A percentile compares a stretch with the other conserved stretches of the same genome.
Evolutionary conservation across 2,329 filamentous ascomycete genomes (phyloP).

Genomic region (Penicillium sp.): DNA sequence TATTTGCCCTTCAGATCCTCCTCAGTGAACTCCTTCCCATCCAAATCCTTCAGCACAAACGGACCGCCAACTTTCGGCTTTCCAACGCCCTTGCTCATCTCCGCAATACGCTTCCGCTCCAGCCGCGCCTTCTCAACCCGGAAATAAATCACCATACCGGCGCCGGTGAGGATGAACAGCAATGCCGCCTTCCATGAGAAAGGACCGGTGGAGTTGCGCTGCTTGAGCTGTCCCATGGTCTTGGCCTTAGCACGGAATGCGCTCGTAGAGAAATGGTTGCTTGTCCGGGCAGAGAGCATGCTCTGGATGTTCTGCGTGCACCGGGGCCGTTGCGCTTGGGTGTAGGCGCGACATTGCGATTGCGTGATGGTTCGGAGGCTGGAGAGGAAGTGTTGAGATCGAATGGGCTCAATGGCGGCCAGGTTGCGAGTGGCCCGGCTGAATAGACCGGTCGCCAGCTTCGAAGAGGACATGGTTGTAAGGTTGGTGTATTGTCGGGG

Average conservation of each 20-base stretch:
- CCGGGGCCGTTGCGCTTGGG: slow-evolving; percentile 22
- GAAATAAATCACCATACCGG: slow-evolving; percentile 82
- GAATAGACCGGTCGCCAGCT: slow-evolving; percentile 20
- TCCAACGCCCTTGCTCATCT: slow-evolving; percentile 89
- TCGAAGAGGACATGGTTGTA: slow-evolving; percentile 21
- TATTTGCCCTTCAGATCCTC: slow-evolving; percentile 85
- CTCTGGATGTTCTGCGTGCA: slow-evolving; percentile 10
- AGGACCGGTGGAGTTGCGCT: slow-evolving; percentile 53
- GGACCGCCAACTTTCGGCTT: slow-evolving; percentile 88
- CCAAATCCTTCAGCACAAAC: slow-evolving; percentile 78
- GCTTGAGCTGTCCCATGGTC: slow-evolving; percentile 43
- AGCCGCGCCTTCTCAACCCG: slow-evolving; percentile 89
- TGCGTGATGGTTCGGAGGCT: slow-evolving; percentile 18
- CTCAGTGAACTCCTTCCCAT: slow-evolving; percentile 74
- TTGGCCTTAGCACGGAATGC: slow-evolving; percentile 25
- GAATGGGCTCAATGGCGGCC: slow-evolving; percentile 10
- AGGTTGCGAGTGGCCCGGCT: slow-evolving; percentile 16
- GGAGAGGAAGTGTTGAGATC: slow-evolving; percentile 16
- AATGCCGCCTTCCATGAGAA: slow-evolving; percentile 91
- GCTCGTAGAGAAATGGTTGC: slow-evolving; percentile 30
- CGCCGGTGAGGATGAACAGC: slow-evolving; percentile 78
- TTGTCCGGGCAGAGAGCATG: slow-evolving; percentile 10
- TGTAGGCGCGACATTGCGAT: slow-evolving; percentile 24
- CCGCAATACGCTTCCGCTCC: slow-evolving; percentile 82
- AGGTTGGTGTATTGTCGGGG: slow-evolving; percentile 5